These are phyloP conservation scores for Plantago coronopus DNA, from an alignment of 305 asterid species.

Conservation along the genomic window DNA sequence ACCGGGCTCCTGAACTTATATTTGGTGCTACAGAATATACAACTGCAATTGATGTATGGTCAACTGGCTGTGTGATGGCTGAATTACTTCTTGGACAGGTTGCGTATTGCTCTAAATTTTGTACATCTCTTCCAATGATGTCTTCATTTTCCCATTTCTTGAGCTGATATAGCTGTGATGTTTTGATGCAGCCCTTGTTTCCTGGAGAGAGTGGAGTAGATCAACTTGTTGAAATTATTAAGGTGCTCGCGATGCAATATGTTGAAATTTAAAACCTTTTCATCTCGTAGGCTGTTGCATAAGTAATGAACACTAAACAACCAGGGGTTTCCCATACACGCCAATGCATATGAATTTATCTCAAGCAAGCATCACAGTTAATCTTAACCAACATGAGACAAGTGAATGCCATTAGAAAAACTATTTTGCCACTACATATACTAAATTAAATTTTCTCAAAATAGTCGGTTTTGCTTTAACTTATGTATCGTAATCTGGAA, in stretches of 20 bases:
- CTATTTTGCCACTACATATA: too few relatives aligned
- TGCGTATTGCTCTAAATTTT: constrained; percentile 15
- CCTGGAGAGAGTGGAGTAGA: constrained; percentile 99
- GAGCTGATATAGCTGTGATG: constrained; percentile 28
- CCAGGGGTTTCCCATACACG: too few relatives aligned
- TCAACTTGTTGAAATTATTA: constrained; percentile 91
- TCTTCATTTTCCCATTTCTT: constrained; percentile 13
- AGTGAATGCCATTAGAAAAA: too few relatives aligned
- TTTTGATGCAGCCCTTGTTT: constrained; percentile 73
- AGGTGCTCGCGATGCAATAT: constrained; percentile 41
- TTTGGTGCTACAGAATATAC: constrained; percentile 97
- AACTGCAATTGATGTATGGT: constrained; percentile 94
- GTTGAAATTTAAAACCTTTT: neutral
- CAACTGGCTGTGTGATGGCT: constrained; percentile 96
- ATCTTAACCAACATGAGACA: too few relatives aligned
- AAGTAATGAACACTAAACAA: too few relatives aligned
- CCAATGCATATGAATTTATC: too few relatives aligned
- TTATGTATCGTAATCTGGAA: constrained; percentile 8
- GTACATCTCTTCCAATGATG: constrained; percentile 6
- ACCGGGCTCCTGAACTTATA: constrained; percentile 98
- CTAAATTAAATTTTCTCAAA: too few relatives aligned
- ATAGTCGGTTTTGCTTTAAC: too few relatives aligned
- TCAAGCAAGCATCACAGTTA: too few relatives aligned
- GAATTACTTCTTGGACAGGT: constrained; percentile 96
- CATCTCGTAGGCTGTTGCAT: too few relatives aligned